Percentiles rank a stretch among this genome's conserved stretches.
Conservation (phyloP, 1,139 yeast species). For the Debaryomycetaceae sp. region DNA sequence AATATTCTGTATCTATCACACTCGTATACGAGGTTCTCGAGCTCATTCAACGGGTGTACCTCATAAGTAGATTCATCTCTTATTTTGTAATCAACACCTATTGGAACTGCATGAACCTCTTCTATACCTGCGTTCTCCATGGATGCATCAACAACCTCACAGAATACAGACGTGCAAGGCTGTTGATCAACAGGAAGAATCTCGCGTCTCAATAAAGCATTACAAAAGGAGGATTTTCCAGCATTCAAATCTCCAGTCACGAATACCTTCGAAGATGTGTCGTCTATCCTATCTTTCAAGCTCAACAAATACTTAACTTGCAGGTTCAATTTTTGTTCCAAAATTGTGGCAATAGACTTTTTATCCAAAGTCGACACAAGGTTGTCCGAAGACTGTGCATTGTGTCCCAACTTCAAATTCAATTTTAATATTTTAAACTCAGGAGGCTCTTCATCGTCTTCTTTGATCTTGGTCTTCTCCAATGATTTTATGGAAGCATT, state of each 20-base stretch:
- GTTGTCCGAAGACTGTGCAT: constrained; percentile 33
- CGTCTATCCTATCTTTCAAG: constrained; percentile 80
- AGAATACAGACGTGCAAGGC: constrained; percentile 95
- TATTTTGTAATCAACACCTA: constrained; percentile 55
- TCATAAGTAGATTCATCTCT: constrained; percentile 66
- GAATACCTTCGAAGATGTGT: constrained; percentile 87
- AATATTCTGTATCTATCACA: constrained; percentile 70
- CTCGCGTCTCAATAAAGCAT: constrained; percentile 75
- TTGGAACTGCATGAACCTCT: constrained; percentile 91
- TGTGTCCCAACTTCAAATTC: constrained; percentile 58
- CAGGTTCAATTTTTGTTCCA: constrained; percentile 61
- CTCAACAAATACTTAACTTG: constrained; percentile 68
- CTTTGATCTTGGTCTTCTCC: constrained; percentile 26
- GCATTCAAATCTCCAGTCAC: constrained; percentile 97
- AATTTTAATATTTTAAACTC: constrained; percentile 61
- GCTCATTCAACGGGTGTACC: constrained; percentile 47
- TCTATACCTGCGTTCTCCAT: constrained; percentile 70
- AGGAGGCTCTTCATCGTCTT: constrained; percentile 22
- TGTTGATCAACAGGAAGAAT: constrained; percentile 94
- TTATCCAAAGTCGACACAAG: constrained; percentile 57
- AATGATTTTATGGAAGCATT: constrained; percentile 30
- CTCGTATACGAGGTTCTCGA: constrained; percentile 70
- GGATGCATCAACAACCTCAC: constrained; percentile 83
- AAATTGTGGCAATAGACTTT: constrained; percentile 57
- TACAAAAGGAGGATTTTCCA: constrained; percentile 95